A percentile compares a stretch with the other conserved stretches of the same genome.
These are phyloP conservation scores for Quercus aquifolioides DNA, from an alignment of 306 rosid species.

Conservation along the genomic window DNA sequence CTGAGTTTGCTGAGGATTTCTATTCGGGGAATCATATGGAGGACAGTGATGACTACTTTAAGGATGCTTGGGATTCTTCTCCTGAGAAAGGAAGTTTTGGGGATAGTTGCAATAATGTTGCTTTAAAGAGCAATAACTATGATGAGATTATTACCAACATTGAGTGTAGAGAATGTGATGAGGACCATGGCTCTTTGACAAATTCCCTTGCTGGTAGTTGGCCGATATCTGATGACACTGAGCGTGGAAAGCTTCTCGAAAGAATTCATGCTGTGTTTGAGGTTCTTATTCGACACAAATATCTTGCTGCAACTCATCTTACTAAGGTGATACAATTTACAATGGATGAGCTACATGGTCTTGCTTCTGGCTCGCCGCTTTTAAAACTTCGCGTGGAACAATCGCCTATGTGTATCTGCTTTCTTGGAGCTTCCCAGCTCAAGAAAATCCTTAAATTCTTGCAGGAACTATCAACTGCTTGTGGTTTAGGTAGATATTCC, in stretches of 20 bases:
- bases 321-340: slow-evolving; percentile 77
- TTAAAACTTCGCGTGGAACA: slow-evolving; percentile 68
- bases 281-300: slow-evolving; percentile 72
- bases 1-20: slow-evolving; percentile 46
- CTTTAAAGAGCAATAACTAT: slow-evolving; percentile 30
- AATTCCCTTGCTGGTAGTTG: slow-evolving; percentile 53
- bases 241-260: slow-evolving; percentile 78
- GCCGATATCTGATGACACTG: slow-evolving; percentile 80
- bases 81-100: slow-evolving; percentile 40
- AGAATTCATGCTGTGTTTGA: slow-evolving; percentile 68
- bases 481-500: slow-evolving; percentile 72
- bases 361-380: slow-evolving; percentile 72
- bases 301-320: slow-evolving; percentile 81
- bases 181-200: slow-evolving; percentile 30
- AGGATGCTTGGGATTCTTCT: slow-evolving; percentile 52
- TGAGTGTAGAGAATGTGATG: slow-evolving; percentile 40
- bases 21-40: slow-evolving; percentile 31
- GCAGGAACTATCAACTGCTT: slow-evolving; percentile 76
- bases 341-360: slow-evolving; percentile 73
- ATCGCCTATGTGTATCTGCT: slow-evolving; percentile 85
- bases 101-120: slow-evolving; percentile 28
- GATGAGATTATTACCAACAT: slow-evolving; percentile 34
- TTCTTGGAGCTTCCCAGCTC: slow-evolving; percentile 76
- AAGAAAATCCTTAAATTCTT: slow-evolving; percentile 80
- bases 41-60: slow-evolving; percentile 49